These are phyloP conservation scores for Blastomyces parvus DNA, from an alignment of 2,329 filamentous ascomycete species.

Conservation along the genomic window DNA sequence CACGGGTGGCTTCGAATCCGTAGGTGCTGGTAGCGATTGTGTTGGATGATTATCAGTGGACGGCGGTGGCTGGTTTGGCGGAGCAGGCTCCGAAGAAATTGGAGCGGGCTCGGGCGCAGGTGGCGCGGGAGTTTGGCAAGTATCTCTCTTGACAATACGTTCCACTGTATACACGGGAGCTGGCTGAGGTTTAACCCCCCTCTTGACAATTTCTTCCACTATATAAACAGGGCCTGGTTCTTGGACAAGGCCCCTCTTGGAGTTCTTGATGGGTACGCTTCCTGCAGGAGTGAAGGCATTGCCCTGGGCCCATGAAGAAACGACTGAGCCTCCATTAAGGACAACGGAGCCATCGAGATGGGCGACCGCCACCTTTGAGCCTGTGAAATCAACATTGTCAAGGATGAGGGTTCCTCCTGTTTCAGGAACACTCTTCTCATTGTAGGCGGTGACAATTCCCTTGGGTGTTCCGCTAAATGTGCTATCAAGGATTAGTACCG, in stretches of 20 bases:
- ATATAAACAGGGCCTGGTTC: neutral
- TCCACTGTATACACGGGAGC: neutral
- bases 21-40: neutral
- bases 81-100: conserved; percentile 1
- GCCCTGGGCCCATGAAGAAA: conserved; percentile 71
- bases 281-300: conserved; percentile 50
- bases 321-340: conserved; percentile 58
- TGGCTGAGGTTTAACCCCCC: neutral
- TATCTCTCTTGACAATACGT: neutral
- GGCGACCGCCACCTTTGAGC: conserved; percentile 58
- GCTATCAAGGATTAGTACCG: conserved; percentile 73
- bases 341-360: conserved; percentile 46
- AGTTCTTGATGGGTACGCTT: conserved; percentile 3
- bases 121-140: neutral
- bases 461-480: conserved; percentile 64
- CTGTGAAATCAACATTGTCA: conserved; percentile 79
- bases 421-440: conserved; percentile 48
- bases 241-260: conserved; percentile 7
- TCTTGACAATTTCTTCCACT: conserved; percentile 6
- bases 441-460: conserved; percentile 68
- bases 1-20: neutral
- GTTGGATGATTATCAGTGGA: neutral
- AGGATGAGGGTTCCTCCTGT: conserved; percentile 76
- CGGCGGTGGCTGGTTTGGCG: conserved; percentile 9
- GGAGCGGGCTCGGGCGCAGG: neutral